Evolutionary conservation across 2,329 filamentous ascomycete genomes (phyloP).

Genomic region (Chaetomiaceae sp.): DNA sequence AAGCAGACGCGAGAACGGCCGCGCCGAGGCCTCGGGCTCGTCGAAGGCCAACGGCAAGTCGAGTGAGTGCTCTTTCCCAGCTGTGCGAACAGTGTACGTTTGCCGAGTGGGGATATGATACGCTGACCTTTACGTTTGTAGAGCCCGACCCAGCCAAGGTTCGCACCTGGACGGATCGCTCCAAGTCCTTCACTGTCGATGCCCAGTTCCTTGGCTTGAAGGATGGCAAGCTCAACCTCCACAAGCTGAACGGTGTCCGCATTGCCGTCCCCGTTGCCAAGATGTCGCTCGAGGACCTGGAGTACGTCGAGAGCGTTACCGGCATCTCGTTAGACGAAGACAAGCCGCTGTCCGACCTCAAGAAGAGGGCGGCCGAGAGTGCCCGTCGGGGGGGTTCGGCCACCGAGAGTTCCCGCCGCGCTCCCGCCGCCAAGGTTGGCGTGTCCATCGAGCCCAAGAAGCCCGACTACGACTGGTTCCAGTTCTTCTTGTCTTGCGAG

Average conservation of each 20-base stretch:
- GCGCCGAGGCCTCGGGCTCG: slow-evolving; percentile 49
- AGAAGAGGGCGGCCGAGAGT: slow-evolving; percentile 36
- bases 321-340: slow-evolving; percentile 89
- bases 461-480: slow-evolving; percentile 94
- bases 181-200: slow-evolving; percentile 94
- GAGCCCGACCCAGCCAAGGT: slow-evolving; percentile 80
- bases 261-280: slow-evolving; percentile 93
- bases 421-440: slow-evolving; percentile 42
- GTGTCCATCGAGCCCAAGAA: slow-evolving; percentile 60
- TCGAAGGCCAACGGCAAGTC: slow-evolving; percentile 65
- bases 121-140: slow-evolving; percentile 31
- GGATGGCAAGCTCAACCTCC: slow-evolving; percentile 94
- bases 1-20: slow-evolving; percentile 63
- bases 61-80: slow-evolving; percentile 53
- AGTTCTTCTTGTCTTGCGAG: slow-evolving; percentile 92
- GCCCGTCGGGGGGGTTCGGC: slow-evolving; percentile 9
- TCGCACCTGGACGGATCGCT: slow-evolving; percentile 90
- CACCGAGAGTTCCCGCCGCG: background rate
- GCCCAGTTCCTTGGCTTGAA: slow-evolving; percentile 92
- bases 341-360: slow-evolving; percentile 85
- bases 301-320: slow-evolving; percentile 87
- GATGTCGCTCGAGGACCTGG: slow-evolving; percentile 92
- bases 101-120: background rate
- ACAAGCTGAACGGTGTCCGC: slow-evolving; percentile 97
- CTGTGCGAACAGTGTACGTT: too few species aligned